phyloP scores from a whole-genome alignment of 371 early-diverging fungal species.

The Lichtheimia hyalospora region DNA sequence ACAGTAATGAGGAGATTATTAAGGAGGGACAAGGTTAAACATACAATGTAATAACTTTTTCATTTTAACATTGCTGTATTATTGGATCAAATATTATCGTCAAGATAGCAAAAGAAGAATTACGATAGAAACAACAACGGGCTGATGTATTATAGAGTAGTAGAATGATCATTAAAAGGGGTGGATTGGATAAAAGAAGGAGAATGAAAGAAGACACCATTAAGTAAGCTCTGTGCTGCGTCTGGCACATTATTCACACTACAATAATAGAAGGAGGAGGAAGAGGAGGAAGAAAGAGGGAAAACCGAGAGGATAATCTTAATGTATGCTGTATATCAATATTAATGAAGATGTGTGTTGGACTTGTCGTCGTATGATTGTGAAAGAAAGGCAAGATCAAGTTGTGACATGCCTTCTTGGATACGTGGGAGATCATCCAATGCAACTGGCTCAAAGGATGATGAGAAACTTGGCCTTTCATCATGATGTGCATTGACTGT shows the following conservation, averaged over 20 bases:
- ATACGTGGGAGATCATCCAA: constrained; percentile 19
- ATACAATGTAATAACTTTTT: no score
- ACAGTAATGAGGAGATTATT: no score
- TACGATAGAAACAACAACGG: no score
- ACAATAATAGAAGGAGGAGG: not conserved
- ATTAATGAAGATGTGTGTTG: not conserved
- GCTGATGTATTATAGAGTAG: not conserved
- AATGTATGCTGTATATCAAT: not conserved
- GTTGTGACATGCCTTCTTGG: constrained; percentile 20
- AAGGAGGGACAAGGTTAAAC: no score
- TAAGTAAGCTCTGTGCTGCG: no score
- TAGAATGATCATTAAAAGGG: not conserved
- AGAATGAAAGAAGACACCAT: not conserved
- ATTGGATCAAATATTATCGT: not conserved
- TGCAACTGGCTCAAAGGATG: constrained; percentile 9
- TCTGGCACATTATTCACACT: no score
- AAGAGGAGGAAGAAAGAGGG: not conserved
- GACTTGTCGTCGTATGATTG: constrained; percentile 3
- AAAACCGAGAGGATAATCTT: not conserved
- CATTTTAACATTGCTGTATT: no score
- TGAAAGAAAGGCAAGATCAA: constrained; percentile 13
- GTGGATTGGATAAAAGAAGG: not conserved
- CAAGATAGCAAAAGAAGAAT: not conserved
- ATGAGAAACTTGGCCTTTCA: no score
- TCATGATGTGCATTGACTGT: not conserved